Evolutionary conservation across 768 basidiomycete species (phyloP).

Genomic region (Leccinum broughii): DNA sequence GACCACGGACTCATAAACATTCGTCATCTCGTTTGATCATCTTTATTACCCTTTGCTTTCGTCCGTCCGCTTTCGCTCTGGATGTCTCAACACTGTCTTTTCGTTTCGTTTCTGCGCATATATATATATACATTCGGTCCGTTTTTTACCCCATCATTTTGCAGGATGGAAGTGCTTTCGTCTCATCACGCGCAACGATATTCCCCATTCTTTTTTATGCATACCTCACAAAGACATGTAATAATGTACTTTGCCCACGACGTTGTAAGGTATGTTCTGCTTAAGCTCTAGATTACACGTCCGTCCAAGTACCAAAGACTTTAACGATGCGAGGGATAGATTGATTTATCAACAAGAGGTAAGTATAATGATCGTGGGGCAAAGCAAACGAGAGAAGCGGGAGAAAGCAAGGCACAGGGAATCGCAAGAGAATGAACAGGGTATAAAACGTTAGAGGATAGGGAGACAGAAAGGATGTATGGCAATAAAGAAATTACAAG

Average conservation of each 20-base stretch:
- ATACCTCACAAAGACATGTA: slow-evolving; percentile 29
- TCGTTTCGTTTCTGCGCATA: background rate
- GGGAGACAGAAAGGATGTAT: background rate
- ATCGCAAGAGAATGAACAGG: background rate
- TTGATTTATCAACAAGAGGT: background rate
- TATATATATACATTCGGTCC: slow-evolving; percentile 8
- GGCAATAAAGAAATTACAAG: slow-evolving; percentile 16
- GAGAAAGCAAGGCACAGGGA: slow-evolving; percentile 4
- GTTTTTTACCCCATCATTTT: slow-evolving; percentile 2
- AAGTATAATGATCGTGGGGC: background rate
- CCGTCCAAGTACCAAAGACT: background rate
- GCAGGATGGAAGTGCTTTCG: slow-evolving; percentile 15
- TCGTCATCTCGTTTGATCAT: slow-evolving; percentile 22
- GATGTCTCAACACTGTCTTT: background rate
- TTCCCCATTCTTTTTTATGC: slow-evolving; percentile 12
- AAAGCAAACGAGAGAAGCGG: slow-evolving; percentile 3
- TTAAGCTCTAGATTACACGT: slow-evolving; percentile 20
- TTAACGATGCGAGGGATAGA: background rate
- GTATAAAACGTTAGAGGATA: background rate
- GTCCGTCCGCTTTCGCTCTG: slow-evolving; percentile 1
- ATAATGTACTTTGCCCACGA: slow-evolving; percentile 25
- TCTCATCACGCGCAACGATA: slow-evolving; percentile 22
- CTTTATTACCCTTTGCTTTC: slow-evolving; percentile 29
- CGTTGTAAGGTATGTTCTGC: slow-evolving; percentile 21
- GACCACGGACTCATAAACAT: slow-evolving; percentile 1